A percentile compares a stretch with the other conserved stretches of the same genome.
Conservation (phyloP, 2,329 filamentous ascomycete species). For the Paradendryphiella salina region DNA sequence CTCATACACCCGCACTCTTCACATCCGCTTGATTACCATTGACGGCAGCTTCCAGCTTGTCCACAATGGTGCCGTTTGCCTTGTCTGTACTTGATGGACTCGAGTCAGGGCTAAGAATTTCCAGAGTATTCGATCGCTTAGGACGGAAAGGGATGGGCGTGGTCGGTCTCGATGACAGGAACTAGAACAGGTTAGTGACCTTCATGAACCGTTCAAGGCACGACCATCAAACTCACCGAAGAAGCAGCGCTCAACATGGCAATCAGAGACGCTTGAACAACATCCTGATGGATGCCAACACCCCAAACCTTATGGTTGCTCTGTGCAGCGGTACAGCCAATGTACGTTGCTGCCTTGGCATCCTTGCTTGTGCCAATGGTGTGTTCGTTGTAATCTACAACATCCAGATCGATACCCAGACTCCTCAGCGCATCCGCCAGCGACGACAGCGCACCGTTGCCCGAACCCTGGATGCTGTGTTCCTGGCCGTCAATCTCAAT, state of each 20-base stretch:
- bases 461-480: constrained; percentile 75
- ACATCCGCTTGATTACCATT: constrained; percentile 30
- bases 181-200: constrained; percentile 54
- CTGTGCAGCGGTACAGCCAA: constrained; percentile 76
- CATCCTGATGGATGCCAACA: constrained; percentile 88
- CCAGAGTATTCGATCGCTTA: constrained; percentile 56
- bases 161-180: constrained; percentile 69
- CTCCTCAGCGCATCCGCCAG: constrained; percentile 78
- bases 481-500: constrained; percentile 80
- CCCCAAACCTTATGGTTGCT: constrained; percentile 80
- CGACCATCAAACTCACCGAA: constrained; percentile 63
- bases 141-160: constrained; percentile 68
- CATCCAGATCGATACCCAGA: constrained; percentile 84
- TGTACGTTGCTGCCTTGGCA: constrained; percentile 93
- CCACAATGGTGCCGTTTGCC: constrained; percentile 27
- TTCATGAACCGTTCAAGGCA: not conserved
- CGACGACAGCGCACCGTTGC: constrained; percentile 89
- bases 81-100: constrained; percentile 25
- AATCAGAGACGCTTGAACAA: constrained; percentile 85
- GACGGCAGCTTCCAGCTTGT: constrained; percentile 36
- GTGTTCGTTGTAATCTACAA: constrained; percentile 95
- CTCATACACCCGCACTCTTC: constrained; percentile 24
- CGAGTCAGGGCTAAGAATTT: constrained; percentile 35
- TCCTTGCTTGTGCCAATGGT: constrained; percentile 79
- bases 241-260: constrained; percentile 83